Conservation (phyloP, 805 yeast species). For the Hanseniaspora hatyaiensis region DNA sequence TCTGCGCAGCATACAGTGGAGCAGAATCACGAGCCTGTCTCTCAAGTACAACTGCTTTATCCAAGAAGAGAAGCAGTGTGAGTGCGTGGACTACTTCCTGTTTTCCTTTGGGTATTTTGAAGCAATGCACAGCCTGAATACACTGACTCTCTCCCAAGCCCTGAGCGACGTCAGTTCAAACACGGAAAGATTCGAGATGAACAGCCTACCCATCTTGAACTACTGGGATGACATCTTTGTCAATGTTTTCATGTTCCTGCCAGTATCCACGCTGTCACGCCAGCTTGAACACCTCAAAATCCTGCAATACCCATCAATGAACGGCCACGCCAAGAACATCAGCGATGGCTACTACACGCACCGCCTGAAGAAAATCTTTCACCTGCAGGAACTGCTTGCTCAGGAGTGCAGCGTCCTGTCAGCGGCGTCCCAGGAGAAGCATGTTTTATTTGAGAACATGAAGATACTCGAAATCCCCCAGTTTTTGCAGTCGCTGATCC, state of each 20-base stretch:
- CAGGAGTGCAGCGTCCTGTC: background rate
- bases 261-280: background rate
- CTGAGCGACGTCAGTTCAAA: background rate
- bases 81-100: background rate
- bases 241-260: background rate
- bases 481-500: conserved; percentile 9
- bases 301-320: conserved; percentile 7
- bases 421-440: background rate
- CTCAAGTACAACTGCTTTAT: conserved; percentile 4
- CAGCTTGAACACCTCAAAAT: background rate
- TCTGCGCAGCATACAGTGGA: conserved; percentile 1
- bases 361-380: conserved; percentile 1
- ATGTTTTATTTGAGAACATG: background rate
- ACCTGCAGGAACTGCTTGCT: background rate
- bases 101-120: background rate
- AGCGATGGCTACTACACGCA: conserved; percentile 13
- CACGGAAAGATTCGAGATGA: conserved; percentile 6
- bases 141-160: conserved; percentile 2
- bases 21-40: background rate
- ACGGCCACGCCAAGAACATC: conserved; percentile 12
- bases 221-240: conserved; percentile 8
- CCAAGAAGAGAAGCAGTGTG: background rate
- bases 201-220: background rate
- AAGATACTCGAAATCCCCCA: conserved; percentile 7
- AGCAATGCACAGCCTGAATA: background rate